These are phyloP conservation scores for Botryotinia calthae DNA, from an alignment of 2,329 filamentous ascomycete genomes.

Conservation along the genomic window DNA sequence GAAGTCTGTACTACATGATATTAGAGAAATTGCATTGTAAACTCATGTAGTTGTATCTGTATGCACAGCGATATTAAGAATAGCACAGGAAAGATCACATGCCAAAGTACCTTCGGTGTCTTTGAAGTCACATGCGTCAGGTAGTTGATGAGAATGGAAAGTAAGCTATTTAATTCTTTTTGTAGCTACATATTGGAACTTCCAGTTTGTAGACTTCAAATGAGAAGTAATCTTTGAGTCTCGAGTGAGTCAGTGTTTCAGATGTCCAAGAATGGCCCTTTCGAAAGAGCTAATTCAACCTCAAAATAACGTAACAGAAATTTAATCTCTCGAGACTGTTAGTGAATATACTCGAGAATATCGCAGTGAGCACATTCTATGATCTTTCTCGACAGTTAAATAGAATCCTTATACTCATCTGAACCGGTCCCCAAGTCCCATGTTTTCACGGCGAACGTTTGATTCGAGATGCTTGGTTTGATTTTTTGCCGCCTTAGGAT, in stretches of 20 bases:
- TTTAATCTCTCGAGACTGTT: neutral
- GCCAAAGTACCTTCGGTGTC: neutral
- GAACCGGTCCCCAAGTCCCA: neutral
- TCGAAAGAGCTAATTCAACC: neutral
- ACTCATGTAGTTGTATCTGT: neutral
- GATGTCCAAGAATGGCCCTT: rapidly evolving
- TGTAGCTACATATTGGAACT: neutral
- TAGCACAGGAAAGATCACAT: neutral
- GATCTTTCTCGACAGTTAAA: too few species aligned
- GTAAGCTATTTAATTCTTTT: neutral
- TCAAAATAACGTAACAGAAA: neutral
- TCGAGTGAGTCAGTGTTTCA: neutral
- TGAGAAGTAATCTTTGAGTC: too few species aligned
- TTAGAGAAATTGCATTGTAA: neutral
- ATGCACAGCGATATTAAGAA: neutral
- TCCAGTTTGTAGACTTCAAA: too few species aligned
- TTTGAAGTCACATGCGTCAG: neutral
- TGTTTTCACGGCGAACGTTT: neutral
- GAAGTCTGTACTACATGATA: rapidly evolving
- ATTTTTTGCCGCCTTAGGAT: neutral
- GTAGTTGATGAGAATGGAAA: neutral
- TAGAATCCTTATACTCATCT: neutral
- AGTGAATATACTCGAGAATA: neutral
- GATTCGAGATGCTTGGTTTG: neutral
- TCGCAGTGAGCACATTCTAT: too few species aligned